Percentiles rank a stretch among this genome's conserved stretches.
Evolutionary conservation across 2,329 filamentous ascomycete species (phyloP).

Genomic region (Fusarium buxicola): DNA sequence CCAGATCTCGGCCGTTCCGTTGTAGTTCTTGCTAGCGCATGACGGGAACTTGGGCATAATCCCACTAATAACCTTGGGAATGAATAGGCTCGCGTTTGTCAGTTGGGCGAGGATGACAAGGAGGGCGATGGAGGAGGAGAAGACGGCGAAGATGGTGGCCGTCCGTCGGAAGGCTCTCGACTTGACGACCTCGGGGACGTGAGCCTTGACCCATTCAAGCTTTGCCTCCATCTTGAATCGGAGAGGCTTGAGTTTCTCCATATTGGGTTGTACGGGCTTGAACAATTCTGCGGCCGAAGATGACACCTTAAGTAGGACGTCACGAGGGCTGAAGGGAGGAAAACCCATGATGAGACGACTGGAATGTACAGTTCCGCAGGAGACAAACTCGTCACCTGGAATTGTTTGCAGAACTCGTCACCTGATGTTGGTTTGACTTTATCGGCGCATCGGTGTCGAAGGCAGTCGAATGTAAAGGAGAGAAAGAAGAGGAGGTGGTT

Average conservation of each 20-base stretch:
- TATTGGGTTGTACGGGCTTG: conserved; percentile 22
- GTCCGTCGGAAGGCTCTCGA: conserved; percentile 36
- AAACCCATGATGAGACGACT: conserved; percentile 18
- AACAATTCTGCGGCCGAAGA: conserved; percentile 22
- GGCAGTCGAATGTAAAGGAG: no score
- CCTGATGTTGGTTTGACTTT: conserved; percentile 5
- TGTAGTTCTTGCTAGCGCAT: conserved; percentile 31
- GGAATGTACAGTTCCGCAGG: conserved; percentile 10
- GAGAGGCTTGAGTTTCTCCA: conserved; percentile 23
- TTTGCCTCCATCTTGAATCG: conserved; percentile 16
- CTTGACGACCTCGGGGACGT: conserved; percentile 23
- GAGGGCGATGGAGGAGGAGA: conserved; percentile 23
- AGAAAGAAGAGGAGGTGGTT: background rate
- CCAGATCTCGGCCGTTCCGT: conserved; percentile 36
- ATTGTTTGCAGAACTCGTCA: background rate
- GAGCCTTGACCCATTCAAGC: conserved; percentile 19
- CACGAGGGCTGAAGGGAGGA: conserved; percentile 14
- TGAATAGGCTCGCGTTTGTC: conserved; percentile 31
- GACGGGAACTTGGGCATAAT: conserved; percentile 32
- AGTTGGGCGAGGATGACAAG: conserved; percentile 33
- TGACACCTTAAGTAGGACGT: conserved; percentile 17
- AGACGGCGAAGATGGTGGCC: conserved; percentile 18
- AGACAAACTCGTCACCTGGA: background rate
- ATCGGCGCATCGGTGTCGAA: background rate
- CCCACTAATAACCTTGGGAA: conserved; percentile 32